These are phyloP conservation scores for Blastocystis sp. DNA, from an alignment of 352 stramenopile genomes.

Conservation along the genomic window DNA sequence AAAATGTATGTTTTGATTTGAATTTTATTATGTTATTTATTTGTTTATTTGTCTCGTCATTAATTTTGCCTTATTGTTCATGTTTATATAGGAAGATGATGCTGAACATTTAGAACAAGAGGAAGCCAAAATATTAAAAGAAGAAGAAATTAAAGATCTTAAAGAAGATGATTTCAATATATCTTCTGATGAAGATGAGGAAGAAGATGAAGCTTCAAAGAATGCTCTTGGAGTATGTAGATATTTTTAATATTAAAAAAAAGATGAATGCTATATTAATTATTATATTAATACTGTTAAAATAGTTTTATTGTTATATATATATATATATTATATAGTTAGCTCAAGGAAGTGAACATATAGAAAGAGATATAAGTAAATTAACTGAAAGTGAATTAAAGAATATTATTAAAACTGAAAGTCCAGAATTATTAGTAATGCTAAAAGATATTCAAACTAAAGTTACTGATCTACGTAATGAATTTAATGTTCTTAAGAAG, in stretches of 20 bases:
- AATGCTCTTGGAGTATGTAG: conserved; percentile 10
- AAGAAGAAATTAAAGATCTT: conserved; percentile 7
- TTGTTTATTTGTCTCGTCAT: no score
- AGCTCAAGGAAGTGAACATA: conserved; percentile 16
- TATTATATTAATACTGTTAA: no score
- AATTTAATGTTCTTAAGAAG: no score
- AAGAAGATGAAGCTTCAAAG: conserved; percentile 20
- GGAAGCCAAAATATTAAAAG: conserved; percentile 16
- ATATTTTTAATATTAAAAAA: no score
- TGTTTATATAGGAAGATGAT: conserved; percentile 22
- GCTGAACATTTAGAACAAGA: conserved; percentile 11
- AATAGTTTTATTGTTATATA: no score
- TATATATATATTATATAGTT: not conserved
- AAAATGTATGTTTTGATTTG: not conserved
- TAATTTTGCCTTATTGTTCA: no score
- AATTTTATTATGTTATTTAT: no score
- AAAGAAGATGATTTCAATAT: conserved; percentile 21
- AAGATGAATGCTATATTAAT: no score
- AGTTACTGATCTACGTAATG: no score
- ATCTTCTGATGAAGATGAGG: conserved; percentile 17
- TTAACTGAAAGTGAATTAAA: conserved; percentile 10
- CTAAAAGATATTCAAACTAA: conserved; percentile 5
- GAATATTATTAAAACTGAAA: conserved; percentile 23
- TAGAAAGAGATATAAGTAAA: not conserved
- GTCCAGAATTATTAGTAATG: conserved; percentile 18